Base-by-base conservation (phyloP, 2,329 filamentous ascomycete species). In the Talaromyces sp. region DNA sequence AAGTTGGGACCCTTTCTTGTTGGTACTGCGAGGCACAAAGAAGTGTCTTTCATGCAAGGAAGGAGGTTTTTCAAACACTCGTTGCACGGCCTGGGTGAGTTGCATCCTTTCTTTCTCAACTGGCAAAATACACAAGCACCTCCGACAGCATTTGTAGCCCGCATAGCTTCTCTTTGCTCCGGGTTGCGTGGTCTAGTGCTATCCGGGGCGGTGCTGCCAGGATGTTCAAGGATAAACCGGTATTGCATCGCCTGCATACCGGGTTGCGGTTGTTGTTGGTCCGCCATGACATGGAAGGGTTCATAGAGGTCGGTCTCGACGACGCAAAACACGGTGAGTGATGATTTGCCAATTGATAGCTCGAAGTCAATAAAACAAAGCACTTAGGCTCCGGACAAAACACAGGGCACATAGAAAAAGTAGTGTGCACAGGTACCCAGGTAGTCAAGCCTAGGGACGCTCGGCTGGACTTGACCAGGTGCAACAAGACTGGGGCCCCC, bases 111-210 rank as follows among this genome's bases (percentile, higher is more conserved):
- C 63, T 69, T 72, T 9, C 62, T 68, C n/a, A 65, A 64, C 57
- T 64, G 65, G 55, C 72, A 74, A 56, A 65, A 67, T n/a, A 67
- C 27, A 59, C 72, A 74, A 17, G 70, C 64, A 27, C 71, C 72
- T 2, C 72, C 71, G 27, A 57, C 59, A 27, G 61, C 58, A 55
- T 63, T 71, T 47, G 72, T 49, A 15, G 62, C 55, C 13, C 55
- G 60, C 25, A 59, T 66, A 36, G 65, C 63, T 22, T 66, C 62
- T 33, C 57, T 68, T 51, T 64, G 65, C 33, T 62, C 58, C 59
- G 9, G 63, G 28, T 64, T 65, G 7, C 44, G 28, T 19, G 36
- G 49, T 28, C 32, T 25, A 13, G n/a, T 19, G 3, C 4, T 47
- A 11, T 13, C 13, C 4, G 9, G 22, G 22, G 3, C 10, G 8